Base-by-base conservation (phyloP, 2,329 filamentous ascomycete genomes). In the Arachnopeziza araneosa region DNA sequence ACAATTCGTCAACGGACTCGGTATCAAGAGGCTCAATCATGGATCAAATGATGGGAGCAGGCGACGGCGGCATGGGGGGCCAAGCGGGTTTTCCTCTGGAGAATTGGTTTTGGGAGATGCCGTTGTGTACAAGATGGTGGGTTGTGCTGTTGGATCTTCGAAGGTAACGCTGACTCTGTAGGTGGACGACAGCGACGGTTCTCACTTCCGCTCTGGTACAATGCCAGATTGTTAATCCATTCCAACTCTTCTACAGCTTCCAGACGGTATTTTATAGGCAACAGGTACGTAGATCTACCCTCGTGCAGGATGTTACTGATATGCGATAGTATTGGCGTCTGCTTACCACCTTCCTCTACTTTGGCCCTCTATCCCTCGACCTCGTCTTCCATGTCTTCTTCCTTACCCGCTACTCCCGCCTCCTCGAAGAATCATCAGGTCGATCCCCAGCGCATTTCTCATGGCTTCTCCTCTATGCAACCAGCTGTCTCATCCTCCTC, bases 91-190 rank as follows among this genome's bases (percentile, higher is more conserved):
- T 96, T 71, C 95, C 93, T 50, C 82, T 99, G 8, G 95, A 98
- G 76, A 89, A 93, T 68, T 99, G 95, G 95, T 98, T 97, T 76
- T 97, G 91, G 83, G 95, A 99, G 75, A 97, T 97, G 89, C 95
- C 95, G 2, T 86, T 95, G 24, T 96, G 93, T 75, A 99, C 95
- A 48, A 82, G 95, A 63, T 96, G 90, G 88, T 57, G 24, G 44
- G 10, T 19, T 22, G 14, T 9, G 7, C 48, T 51, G 32, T 19
- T 30, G 9, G 21, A 32, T 17, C n/a, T 14, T 23, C 22, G 51
- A 12, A 54, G 21, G 19, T 52, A 36, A 10, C 3, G 30, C 55
- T 57, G 36, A 57, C 9, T 53, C 2, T 44, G 7, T 44, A 57
- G 55, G 55, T 99, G 95, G 95, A 98, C 95, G 23, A 93, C 91